Percentiles rank a stretch among this genome's conserved stretches.
These are phyloP conservation scores for Boletus vinaceobasis DNA, from an alignment of 768 basidiomycete species.

Conservation along the genomic window DNA sequence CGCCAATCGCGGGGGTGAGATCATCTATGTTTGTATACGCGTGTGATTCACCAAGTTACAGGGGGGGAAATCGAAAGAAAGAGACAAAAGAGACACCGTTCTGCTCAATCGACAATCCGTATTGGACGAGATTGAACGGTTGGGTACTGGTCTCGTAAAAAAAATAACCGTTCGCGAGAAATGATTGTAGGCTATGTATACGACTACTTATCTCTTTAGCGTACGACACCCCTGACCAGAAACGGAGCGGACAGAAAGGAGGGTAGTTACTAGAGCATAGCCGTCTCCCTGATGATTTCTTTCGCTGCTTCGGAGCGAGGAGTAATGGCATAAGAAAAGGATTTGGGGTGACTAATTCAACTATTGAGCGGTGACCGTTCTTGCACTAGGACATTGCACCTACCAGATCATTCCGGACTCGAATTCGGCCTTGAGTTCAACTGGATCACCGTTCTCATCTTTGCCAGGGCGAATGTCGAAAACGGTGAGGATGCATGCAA, in stretches of 20 bases:
- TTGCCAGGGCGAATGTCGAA: conserved; percentile 25
- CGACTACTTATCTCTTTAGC: not conserved
- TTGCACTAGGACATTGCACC: not conserved
- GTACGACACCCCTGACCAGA: not conserved
- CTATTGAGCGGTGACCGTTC: not conserved
- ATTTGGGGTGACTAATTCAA: conserved; percentile 27
- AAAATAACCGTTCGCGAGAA: conserved; percentile 32
- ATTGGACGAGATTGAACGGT: conserved; percentile 69
- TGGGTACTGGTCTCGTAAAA: conserved; percentile 68
- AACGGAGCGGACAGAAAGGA: not conserved
- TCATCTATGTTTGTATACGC: not conserved
- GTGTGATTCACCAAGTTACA: conserved; percentile 9
- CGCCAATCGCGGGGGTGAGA: conserved; percentile 43
- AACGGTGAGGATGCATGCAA: conserved; percentile 29
- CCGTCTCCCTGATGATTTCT: conserved; percentile 29
- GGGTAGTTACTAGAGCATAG: conserved; percentile 16
- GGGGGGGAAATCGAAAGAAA: conserved; percentile 34
- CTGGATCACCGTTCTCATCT: conserved; percentile 15
- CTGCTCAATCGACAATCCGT: conserved; percentile 63
- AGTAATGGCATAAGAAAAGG: conserved; percentile 28
- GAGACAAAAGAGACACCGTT: conserved; percentile 57
- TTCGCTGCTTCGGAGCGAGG: conserved; percentile 30
- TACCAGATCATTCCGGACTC: conserved; percentile 32
- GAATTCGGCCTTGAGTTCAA: conserved; percentile 22
- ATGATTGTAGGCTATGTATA: not conserved